These are phyloP conservation scores for Monosporascus sp. DNA, from an alignment of 2,329 filamentous ascomycete genomes.

Conservation along the genomic window DNA sequence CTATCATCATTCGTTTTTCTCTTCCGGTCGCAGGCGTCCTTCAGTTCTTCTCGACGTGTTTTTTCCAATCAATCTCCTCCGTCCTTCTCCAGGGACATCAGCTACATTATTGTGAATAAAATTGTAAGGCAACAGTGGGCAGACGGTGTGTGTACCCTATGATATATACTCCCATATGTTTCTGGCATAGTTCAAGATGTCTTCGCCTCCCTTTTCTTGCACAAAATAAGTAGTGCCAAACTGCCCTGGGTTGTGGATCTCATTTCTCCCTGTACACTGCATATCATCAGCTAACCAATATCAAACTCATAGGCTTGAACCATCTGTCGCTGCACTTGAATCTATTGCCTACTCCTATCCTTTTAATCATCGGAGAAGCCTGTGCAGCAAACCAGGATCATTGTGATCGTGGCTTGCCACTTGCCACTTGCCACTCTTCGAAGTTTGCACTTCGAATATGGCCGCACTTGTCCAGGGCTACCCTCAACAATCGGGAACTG, in stretches of 20 bases:
- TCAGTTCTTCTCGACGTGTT: slow-evolving; percentile 27
- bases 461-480: slow-evolving; percentile 80
- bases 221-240: neutral
- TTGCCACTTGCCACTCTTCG: slow-evolving; percentile 4
- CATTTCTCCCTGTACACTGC: neutral
- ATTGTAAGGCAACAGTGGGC: neutral
- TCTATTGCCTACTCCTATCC: neutral
- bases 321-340: neutral
- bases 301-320: neutral
- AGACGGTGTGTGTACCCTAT: neutral
- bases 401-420: slow-evolving; percentile 11
- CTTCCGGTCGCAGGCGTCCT: slow-evolving; percentile 54
- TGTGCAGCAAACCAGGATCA: slow-evolving; percentile 9
- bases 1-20: slow-evolving; percentile 33
- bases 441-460: slow-evolving; percentile 45
- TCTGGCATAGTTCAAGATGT: neutral
- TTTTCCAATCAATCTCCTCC: neutral
- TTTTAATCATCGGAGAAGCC: slow-evolving; percentile 3
- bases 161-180: no score
- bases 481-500: slow-evolving; percentile 67
- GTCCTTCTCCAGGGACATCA: neutral
- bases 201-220: neutral
- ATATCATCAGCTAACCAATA: neutral
- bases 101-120: neutral
- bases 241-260: neutral